These are phyloP conservation scores for Cladobotryum mycophilum DNA, from an alignment of 2,329 filamentous ascomycete genomes.

Conservation along the genomic window DNA sequence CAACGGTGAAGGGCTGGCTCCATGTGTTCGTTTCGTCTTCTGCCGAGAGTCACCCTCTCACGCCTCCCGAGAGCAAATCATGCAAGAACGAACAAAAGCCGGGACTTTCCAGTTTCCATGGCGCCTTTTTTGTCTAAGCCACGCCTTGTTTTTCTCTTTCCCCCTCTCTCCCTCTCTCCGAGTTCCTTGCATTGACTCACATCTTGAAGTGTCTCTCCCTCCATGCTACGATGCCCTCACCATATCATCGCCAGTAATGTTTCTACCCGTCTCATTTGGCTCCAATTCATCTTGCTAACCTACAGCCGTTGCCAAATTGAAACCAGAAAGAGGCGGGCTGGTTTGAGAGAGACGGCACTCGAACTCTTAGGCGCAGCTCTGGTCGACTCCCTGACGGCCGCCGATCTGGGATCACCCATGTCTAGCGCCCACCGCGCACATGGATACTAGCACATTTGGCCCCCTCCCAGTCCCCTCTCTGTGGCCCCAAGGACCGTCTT, in stretches of 20 bases:
- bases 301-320: not conserved
- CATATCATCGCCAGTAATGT: not conserved
- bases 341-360: slow-evolving; percentile 4
- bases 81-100: not conserved
- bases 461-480: not conserved
- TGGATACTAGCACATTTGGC: slow-evolving; percentile 8
- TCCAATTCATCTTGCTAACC: not conserved
- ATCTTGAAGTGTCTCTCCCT: too few species aligned
- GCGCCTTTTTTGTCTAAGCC: not conserved
- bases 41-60: not conserved
- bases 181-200: not conserved
- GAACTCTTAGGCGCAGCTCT: not conserved
- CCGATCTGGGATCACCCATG: slow-evolving; percentile 23
- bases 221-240: too few species aligned
- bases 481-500: not conserved
- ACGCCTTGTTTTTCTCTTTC: not conserved
- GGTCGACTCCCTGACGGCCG: slow-evolving; percentile 15
- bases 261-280: not conserved
- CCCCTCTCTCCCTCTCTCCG: not conserved
- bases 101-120: not conserved
- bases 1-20: not conserved
- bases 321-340: not conserved
- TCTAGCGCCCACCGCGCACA: slow-evolving; percentile 18
- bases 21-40: not conserved
- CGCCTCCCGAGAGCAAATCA: not conserved